Conservation (phyloP, 345 rosid species). For the Abelmoschus esculentus region DNA sequence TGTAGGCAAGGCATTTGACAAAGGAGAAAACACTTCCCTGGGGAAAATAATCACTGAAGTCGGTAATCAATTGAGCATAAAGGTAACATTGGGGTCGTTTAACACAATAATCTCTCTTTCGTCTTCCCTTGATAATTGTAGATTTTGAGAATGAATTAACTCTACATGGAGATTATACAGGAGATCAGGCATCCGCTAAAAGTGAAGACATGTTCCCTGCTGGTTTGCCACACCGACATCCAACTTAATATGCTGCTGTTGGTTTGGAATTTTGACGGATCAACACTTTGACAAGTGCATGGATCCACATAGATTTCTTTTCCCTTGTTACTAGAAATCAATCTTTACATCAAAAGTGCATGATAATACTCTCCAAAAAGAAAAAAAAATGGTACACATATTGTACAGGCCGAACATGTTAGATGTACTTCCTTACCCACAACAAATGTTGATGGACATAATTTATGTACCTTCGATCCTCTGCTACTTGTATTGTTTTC, state of each 20-base stretch:
- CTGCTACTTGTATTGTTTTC: no score
- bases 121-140: not conserved
- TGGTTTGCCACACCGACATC: constrained; percentile 4
- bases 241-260: not conserved
- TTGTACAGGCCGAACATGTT: no score
- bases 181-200: constrained; percentile 23
- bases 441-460: not conserved
- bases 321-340: no score
- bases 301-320: no score
- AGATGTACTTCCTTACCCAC: not conserved
- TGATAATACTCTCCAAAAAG: no score
- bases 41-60: constrained; percentile 36
- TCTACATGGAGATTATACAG: constrained; percentile 24
- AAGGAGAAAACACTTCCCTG: constrained; percentile 30
- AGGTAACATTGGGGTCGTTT: constrained; percentile 28
- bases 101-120: not conserved
- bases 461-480: no score
- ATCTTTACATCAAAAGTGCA: not conserved
- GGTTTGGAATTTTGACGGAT: not conserved
- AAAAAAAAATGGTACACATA: no score
- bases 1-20: constrained; percentile 26
- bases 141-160: not conserved
- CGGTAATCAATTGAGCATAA: constrained; percentile 29
- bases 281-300: constrained; percentile 9
- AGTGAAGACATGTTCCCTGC: constrained; percentile 1